Percentiles rank a stretch among this genome's conserved stretches.
phyloP scores from a whole-genome alignment of 352 stramenopile species.

The Pythium folliculosum region DNA sequence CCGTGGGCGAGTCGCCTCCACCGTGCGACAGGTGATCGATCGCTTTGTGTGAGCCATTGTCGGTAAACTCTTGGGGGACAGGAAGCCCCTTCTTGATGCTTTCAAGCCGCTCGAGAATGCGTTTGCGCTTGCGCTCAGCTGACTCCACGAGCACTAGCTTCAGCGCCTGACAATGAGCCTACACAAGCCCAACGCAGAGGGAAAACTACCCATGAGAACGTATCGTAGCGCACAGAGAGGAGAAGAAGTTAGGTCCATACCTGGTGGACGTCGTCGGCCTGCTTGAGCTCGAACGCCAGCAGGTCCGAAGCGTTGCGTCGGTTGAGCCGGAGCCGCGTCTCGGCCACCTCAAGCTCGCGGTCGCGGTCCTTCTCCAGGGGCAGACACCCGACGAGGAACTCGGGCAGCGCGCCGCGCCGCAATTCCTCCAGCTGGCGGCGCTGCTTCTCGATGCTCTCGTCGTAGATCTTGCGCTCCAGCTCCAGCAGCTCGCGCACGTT shows the following conservation, averaged over 20 bases:
- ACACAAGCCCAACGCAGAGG: not conserved
- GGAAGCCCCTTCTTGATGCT: conserved; percentile 25
- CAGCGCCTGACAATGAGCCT: conserved; percentile 32
- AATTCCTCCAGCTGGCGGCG: conserved; percentile 52
- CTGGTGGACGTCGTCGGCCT: conserved; percentile 61
- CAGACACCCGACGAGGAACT: conserved; percentile 58
- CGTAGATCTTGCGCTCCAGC: conserved; percentile 79
- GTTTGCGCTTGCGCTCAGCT: conserved; percentile 12
- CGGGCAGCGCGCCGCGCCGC: conserved; percentile 45
- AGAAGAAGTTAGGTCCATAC: conserved; percentile 4
- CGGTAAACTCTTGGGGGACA: not conserved
- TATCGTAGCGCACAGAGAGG: not conserved
- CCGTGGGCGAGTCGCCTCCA: not conserved
- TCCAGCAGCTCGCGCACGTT: conserved; percentile 77
- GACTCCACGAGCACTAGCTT: conserved; percentile 32
- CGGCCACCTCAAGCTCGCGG: conserved; percentile 47
- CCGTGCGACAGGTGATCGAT: not conserved
- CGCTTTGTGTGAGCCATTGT: not conserved
- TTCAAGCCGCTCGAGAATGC: conserved; percentile 21
- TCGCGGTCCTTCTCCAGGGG: conserved; percentile 62
- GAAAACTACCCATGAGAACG: no score
- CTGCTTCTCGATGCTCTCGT: conserved; percentile 81
- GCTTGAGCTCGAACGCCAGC: conserved; percentile 76
- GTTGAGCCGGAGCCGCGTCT: conserved; percentile 55
- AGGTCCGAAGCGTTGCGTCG: conserved; percentile 57